Conservation (phyloP, 2,329 filamentous ascomycete genomes). For the Arthroderma sp. region DNA sequence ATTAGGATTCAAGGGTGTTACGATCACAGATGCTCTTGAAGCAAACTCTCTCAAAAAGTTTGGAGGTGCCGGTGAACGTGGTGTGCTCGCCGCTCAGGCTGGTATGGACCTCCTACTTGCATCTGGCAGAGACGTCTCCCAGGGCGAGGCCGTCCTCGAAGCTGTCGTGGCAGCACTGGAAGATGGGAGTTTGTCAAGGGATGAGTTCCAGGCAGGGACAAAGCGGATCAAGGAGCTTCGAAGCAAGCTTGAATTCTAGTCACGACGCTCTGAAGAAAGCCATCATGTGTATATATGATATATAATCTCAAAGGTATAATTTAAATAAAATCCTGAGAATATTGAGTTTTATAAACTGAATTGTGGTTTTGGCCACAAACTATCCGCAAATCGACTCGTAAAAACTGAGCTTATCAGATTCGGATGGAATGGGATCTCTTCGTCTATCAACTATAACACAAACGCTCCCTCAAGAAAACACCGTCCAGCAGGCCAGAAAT, state of each 20-base stretch:
- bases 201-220: slow-evolving; percentile 1
- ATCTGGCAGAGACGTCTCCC: slow-evolving; percentile 16
- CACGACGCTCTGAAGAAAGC: background rate
- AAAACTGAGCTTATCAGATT: too few species aligned
- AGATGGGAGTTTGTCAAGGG: background rate
- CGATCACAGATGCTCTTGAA: slow-evolving; percentile 21
- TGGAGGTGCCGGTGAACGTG: slow-evolving; percentile 14
- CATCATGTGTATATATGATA: background rate
- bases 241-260: background rate
- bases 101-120: slow-evolving; percentile 22
- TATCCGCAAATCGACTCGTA: background rate
- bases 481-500: too few species aligned
- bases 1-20: slow-evolving; percentile 19
- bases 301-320: too few species aligned
- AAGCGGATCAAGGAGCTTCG: slow-evolving; percentile 1
- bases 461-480: too few species aligned
- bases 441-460: too few species aligned
- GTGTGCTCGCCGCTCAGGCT: slow-evolving; percentile 16
- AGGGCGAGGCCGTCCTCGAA: slow-evolving; percentile 16
- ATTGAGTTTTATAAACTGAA: background rate
- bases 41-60: slow-evolving; percentile 17
- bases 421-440: too few species aligned
- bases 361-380: background rate
- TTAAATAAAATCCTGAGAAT: background rate
- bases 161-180: slow-evolving; percentile 9